Evolutionary conservation across 2,329 filamentous ascomycete species (phyloP), one percentile per base, ranked within the genome.

Genomic region (Colletotrichum spinosum): DNA sequence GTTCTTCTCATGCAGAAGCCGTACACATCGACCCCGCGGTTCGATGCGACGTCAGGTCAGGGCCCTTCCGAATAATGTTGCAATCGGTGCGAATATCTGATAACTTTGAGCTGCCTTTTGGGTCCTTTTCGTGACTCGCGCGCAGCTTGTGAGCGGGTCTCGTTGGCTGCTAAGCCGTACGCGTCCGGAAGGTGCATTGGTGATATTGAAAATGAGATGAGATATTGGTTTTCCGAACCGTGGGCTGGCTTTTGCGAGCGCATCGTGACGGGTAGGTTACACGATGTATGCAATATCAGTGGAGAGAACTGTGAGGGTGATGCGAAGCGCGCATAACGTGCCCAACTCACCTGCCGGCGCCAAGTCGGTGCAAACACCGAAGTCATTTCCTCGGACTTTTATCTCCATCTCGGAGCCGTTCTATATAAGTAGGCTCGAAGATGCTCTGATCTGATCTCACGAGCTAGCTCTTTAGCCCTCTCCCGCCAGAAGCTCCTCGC

Each of bases 51-150:
- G 13, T 45, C 15, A 45, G 55, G 44, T 44, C 62, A 53, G 48
- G 52, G 49, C 42, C 52, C 8, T 58, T 25, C 25, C 25, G 25
- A 25, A 25, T 5, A 46, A 53, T 39, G 58, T 62, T 48, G 46
- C 58, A 65, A 11, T 48, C 25, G 15, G 42, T 37, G 41, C 33
- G 52, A 62, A 25, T 42, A 48, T 15, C 35, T 34, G 62, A 56
- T 57, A 56, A 57, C 58, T 58, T 62, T 38, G 58, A 41, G 52
- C 34, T 25, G 25, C 35, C 9, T 12, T 42, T 52, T 17, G 41
- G 39, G 15, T 38, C 25, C 17, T 25, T 35, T 57, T 50, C 58
- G 57, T 62, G 62, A 65, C 62, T 65, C 58, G 62, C 53, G 58
- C 58, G 52, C 15, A 35, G n/a, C 15, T 35, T 42, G 13, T 25